A percentile compares a stretch with the other conserved stretches of the same genome.
These are phyloP conservation scores for Alternaria postmessia DNA, from an alignment of 2,329 filamentous ascomycete genomes.

Conservation along the genomic window DNA sequence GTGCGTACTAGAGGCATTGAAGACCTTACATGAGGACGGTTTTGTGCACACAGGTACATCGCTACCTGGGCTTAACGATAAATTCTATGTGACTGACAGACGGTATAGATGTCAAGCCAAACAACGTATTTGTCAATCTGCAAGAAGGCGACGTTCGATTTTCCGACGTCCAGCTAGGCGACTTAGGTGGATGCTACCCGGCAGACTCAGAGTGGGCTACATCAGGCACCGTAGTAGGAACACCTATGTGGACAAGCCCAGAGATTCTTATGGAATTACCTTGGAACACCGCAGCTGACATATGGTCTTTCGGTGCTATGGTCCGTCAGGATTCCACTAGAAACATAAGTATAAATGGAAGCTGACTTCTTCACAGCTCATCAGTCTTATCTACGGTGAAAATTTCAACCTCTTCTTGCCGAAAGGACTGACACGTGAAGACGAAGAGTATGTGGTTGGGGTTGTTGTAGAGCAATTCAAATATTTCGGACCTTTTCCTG, in stretches of 20 bases:
- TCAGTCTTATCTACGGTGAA: slow-evolving; percentile 39
- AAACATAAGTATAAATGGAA: slow-evolving; percentile 3
- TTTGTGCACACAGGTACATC: slow-evolving; percentile 36
- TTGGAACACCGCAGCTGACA: slow-evolving; percentile 52
- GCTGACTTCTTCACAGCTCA: slow-evolving; percentile 29
- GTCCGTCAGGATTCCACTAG: slow-evolving; percentile 30
- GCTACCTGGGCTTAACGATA: background rate
- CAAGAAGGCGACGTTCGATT: slow-evolving; percentile 40
- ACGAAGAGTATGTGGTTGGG: slow-evolving; percentile 33
- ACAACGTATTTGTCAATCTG: slow-evolving; percentile 51
- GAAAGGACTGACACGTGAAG: slow-evolving; percentile 25
- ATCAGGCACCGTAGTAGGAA: slow-evolving; percentile 43
- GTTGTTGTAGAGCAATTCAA: slow-evolving; percentile 32
- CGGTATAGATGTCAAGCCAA: slow-evolving; percentile 43
- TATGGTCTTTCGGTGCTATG: slow-evolving; percentile 53
- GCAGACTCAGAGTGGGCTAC: slow-evolving; percentile 30
- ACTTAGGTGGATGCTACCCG: slow-evolving; percentile 42
- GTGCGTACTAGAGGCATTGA: slow-evolving; percentile 33
- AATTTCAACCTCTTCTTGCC: slow-evolving; percentile 38
- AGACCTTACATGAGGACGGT: slow-evolving; percentile 35
- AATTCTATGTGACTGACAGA: slow-evolving; percentile 5
- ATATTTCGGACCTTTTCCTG: slow-evolving; percentile 38
- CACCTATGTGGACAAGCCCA: slow-evolving; percentile 51
- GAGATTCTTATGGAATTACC: slow-evolving; percentile 38
- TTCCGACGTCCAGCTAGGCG: slow-evolving; percentile 46